Evolutionary conservation across 2,329 filamentous ascomycete species (phyloP).

Genomic region (Fusarium goolgardi): DNA sequence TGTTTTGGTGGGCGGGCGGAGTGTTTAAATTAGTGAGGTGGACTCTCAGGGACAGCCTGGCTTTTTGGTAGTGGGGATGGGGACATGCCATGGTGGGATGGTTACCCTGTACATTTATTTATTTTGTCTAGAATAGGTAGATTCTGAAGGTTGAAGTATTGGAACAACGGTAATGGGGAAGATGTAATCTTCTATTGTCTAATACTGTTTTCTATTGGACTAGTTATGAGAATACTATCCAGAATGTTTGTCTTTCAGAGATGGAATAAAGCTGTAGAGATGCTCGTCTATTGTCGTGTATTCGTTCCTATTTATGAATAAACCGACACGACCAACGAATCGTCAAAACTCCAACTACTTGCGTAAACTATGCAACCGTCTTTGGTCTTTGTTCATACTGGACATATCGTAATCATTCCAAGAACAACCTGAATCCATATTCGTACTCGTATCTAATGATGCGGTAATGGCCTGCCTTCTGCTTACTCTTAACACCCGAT

Average conservation of each 20-base stretch:
- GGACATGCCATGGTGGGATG: neutral
- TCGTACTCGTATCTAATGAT: neutral
- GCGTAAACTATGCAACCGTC: too few species aligned
- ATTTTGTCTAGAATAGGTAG: too few species aligned
- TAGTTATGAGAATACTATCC: too few species aligned
- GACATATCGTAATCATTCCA: neutral
- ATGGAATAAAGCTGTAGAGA: too few species aligned
- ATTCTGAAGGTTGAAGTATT: too few species aligned
- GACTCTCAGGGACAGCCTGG: conserved; percentile 22
- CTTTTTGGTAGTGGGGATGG: neutral
- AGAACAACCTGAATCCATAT: neutral
- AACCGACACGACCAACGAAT: neutral
- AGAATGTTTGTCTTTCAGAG: too few species aligned
- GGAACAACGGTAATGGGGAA: too few species aligned
- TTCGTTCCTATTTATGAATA: too few species aligned
- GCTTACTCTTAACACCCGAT: neutral
- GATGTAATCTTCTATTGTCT: too few species aligned
- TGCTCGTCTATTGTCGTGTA: too few species aligned
- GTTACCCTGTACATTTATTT: conserved; percentile 5
- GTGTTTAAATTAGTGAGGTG: conserved; percentile 20
- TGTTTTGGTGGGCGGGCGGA: neutral
- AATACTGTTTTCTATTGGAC: neutral
- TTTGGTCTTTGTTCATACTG: neutral
- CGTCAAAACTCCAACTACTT: too few species aligned
- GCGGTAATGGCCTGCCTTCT: neutral